Base-by-base conservation (phyloP, 1,139 yeast species). In the Candida sanyaensis region DNA sequence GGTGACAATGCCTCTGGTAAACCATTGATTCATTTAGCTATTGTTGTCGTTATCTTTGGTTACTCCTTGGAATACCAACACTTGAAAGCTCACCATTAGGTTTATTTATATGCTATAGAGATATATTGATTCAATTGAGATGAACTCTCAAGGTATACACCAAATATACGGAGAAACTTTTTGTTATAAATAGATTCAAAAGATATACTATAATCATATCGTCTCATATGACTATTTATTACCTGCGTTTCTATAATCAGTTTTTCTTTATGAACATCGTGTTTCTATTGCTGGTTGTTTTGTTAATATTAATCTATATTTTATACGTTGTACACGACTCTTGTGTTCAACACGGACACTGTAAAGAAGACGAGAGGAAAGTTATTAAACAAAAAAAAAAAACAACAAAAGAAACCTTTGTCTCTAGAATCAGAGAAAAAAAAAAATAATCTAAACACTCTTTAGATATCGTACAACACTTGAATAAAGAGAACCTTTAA, bases 51-150 rank as follows among this genome's bases (percentile, higher is more conserved):
- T 61, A 69, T 82, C 55, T 75, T 88, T 56, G 97, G 97, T 65
- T 92, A 92, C 86, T 80, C 92, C 59, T 78, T 90, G 78, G 97
- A 91, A 77, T 92, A 92, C 84, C 88, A 86, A 80, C 97, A 92
- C 68, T 75, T 75, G 69, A 75, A 75, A 65, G 43, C 43, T 34
- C 78, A 74, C 67, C 80, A 75, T 70, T 70, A 72, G 66, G 65
- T 28, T 62, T 53, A 66, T 64, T 53, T 63, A 59, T 5, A 10
- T 34, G n/a, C 37, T 34, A 34, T 34, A 34, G 37, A 36, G 23
- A 24, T 36, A 36, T 36, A 7, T 9, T 26, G 28, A 26, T 26
- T 17, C 28, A 26, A 26, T 26, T 26, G 28, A 6, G 28, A 26
- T 6, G 6, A 26, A 6, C 28, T 36, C 23, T 36, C 11, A 27